phyloP scores from a whole-genome alignment of 2,329 filamentous ascomycete species.

The Xylogone sp. region DNA sequence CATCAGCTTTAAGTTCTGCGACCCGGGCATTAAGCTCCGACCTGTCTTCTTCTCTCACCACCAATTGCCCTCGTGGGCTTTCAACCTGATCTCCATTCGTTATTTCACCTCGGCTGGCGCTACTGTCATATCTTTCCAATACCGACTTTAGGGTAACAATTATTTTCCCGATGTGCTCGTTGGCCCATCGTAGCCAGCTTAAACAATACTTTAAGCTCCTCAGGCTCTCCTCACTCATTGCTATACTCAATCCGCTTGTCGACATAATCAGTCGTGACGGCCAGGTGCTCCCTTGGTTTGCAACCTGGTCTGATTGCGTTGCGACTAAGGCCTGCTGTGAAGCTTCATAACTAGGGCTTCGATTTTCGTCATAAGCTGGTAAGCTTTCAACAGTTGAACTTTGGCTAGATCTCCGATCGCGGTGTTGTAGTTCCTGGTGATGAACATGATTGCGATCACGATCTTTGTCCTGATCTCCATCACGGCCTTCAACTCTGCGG shows the following conservation, averaged over 20 bases:
- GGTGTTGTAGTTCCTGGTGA: constrained; percentile 23
- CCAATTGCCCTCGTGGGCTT: constrained; percentile 12
- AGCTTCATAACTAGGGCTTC: constrained; percentile 72
- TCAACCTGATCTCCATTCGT: constrained; percentile 14
- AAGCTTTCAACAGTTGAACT: constrained; percentile 62
- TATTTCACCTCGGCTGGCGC: constrained; percentile 29
- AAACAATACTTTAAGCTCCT: constrained; percentile 82
- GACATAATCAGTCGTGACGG: constrained; percentile 83
- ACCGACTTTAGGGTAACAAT: constrained; percentile 71
- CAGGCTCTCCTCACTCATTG: constrained; percentile 85
- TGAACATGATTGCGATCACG: constrained; percentile 26
- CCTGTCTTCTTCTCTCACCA: constrained; percentile 22
- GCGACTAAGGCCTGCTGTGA: constrained; percentile 34
- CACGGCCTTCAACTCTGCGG: constrained; percentile 49
- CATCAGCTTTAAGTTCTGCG: constrained; percentile 62
- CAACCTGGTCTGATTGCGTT: constrained; percentile 24
- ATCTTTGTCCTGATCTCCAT: constrained; percentile 28
- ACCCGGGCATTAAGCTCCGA: constrained; percentile 42
- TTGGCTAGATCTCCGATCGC: constrained; percentile 23
- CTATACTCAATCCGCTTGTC: constrained; percentile 84
- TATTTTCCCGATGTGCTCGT: constrained; percentile 72
- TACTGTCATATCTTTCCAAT: constrained; percentile 73
- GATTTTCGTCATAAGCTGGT: constrained; percentile 78
- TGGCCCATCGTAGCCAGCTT: constrained; percentile 74
- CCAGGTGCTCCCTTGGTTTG: constrained; percentile 47